Evolutionary conservation across 1,284 basidiomycete genomes (phyloP), one percentile per base, ranked within the genome.

Genomic region (Puccinia novopanici): DNA sequence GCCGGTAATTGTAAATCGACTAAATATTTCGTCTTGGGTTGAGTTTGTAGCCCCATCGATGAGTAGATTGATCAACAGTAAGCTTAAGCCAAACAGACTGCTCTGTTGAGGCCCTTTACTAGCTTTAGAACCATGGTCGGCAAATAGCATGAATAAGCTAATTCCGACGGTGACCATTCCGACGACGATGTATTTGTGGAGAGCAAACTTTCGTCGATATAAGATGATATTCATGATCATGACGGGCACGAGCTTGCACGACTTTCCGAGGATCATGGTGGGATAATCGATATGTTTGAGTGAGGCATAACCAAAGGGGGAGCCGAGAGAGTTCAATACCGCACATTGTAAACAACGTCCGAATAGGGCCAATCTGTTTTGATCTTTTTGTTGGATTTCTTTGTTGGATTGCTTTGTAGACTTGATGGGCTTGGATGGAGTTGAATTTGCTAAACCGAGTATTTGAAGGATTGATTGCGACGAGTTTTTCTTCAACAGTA

Each of bases 1-100:
- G 4, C 97, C 97, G 0, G 91, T 90, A 27, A 95, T 90, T 55
- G 89, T 89, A 87, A 91, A 90, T 30, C 88, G 87, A 54, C 90
- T 88, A 86, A 99, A 99, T 82, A 99, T 92, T 87, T 98, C 93
- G 86, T 99, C 97, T 86, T 99, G 97, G 1, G 95, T 98, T n/a
- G 93, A 93, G 87, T 99, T 98, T 79, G 92, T 93, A 55, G 93
- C 91, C 30, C 97, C 97, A 86, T 99, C 97, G 70, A 99, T 89
- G 24, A 92, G 87, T 37, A 99, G 89, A 87, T 98, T 98, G 84
- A 93, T 89, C 71, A 93, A 87, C 19, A 95, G 89, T 85, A 94
- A 92, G 3, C 88, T 84, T 52, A 94, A 87, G 2, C 93, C 86
- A 90, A 82, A 92, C 89, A 82, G 89, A 84, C 82, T 83, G 70